phyloP scores from a whole-genome alignment of 768 basidiomycete species.

The Kwoniella dendrophila region DNA sequence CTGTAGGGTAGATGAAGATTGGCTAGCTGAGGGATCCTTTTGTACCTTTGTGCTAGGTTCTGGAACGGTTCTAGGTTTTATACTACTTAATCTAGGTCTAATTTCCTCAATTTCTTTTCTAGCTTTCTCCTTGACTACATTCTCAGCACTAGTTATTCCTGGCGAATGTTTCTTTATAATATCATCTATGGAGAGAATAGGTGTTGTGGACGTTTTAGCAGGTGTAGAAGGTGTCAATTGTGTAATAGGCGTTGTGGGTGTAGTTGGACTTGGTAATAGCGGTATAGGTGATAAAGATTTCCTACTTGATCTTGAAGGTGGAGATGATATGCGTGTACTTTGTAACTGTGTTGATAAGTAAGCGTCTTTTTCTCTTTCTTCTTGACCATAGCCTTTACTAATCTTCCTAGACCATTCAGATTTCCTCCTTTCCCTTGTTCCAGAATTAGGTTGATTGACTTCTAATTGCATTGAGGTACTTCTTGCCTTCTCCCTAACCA shows the following conservation, averaged over 20 bases:
- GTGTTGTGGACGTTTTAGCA: conserved; percentile 9
- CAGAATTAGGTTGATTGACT: not conserved
- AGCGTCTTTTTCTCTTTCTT: not conserved
- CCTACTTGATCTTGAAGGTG: not conserved
- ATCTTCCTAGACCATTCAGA: not conserved
- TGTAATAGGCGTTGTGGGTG: conserved; percentile 8
- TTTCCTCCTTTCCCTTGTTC: not conserved
- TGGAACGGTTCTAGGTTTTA: not conserved
- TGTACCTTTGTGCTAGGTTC: not conserved
- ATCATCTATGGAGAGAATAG: conserved; percentile 50
- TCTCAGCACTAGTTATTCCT: conserved; percentile 17
- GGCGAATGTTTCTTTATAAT: conserved; percentile 43
- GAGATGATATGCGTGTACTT: not conserved
- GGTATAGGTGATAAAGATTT: not conserved
- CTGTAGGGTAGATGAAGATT: too few relatives aligned
- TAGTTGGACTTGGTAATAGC: not conserved
- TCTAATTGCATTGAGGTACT: not conserved
- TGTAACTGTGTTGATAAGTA: not conserved
- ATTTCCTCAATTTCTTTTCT: conserved; percentile 22
- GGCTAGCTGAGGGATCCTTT: not conserved
- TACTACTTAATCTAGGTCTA: conserved; percentile 8
- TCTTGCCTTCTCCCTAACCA: not conserved
- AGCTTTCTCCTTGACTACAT: conserved; percentile 26
- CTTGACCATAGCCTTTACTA: not conserved
- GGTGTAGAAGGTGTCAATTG: conserved; percentile 6